Base-by-base conservation (phyloP, 176 grass and related monocot species). In the Bothriochloa decipiens region DNA sequence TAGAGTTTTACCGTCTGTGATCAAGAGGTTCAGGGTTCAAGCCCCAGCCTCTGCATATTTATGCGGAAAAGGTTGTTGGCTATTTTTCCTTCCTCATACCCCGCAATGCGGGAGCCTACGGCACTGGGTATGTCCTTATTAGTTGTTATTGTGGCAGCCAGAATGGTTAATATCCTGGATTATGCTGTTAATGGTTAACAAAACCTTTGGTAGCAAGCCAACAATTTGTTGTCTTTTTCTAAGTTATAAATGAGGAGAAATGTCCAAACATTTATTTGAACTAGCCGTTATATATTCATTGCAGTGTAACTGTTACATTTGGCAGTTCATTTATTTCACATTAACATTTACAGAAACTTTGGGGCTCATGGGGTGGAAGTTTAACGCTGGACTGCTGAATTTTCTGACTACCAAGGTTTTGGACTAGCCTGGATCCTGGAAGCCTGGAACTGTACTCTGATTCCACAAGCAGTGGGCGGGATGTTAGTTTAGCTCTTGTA, bases 281-380 rank as follows among this genome's bases (percentile, higher is more conserved):
- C 8, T 5, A 50, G 35, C 58, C 22, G 3, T 27, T 75, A 39
- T 65, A 26, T 49, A 6, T n/a, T 29, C 40, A 78, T 65, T 78
- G 6, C 55, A 26, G 14, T 28, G 42, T 28, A 52, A 17, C 45
- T 52, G 32, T 46, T 74, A 20, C 72, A 74, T 74, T 52, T 28
- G 26, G 13, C 22, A 41, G 17, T 79, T 64, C 15, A 7, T 79
- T 65, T 45, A 33, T 6, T 43, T 83, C 18, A 64, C 69, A 46
- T 73, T 60, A 63, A 42, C 36, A 33, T 60, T 26, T 83, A 40
- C 53, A 73, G 69, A 72, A 25, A 37, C 58, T 42, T 14, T 62
- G 72, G 58, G 57, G 36, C 76, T 64, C 15, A 65, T 2, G 57
- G 25, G 15, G 25, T 74, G 20, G 72, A 35, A 22, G 72, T 22